Conservation (phyloP, 495 filamentous ascomycete species). For the Sordaria brevicollis region DNA sequence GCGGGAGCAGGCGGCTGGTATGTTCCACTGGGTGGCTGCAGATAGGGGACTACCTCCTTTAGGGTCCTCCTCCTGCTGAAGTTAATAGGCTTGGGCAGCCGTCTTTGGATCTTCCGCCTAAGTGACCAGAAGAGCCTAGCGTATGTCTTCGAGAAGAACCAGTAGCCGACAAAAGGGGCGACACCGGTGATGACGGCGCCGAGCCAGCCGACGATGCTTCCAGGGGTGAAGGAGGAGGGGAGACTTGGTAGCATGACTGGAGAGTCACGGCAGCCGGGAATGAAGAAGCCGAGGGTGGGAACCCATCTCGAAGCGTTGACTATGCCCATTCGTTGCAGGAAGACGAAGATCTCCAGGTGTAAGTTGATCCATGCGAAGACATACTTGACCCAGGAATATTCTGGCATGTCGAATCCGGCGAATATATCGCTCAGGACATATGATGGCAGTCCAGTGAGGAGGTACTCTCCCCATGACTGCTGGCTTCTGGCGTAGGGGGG, state of each 20-base stretch:
- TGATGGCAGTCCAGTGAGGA: constrained; percentile 23
- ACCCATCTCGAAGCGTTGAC: constrained; percentile 26
- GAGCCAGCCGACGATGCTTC: constrained; percentile 20
- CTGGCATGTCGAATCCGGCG: constrained; percentile 1
- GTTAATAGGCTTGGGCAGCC: constrained; percentile 11
- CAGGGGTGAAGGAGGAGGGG: constrained; percentile 12
- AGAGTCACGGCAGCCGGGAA: constrained; percentile 38
- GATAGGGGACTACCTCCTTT: background rate
- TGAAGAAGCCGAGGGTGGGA: constrained; percentile 34
- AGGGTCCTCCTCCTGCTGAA: background rate
- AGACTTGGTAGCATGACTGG: constrained; percentile 31
- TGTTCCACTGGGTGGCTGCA: background rate
- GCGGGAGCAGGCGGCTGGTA: background rate
- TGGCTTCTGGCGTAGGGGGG: constrained; percentile 14
- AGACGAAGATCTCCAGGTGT: constrained; percentile 36
- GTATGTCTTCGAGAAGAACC: constrained; percentile 8
- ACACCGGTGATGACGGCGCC: constrained; percentile 16
- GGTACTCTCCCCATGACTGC: constrained; percentile 18
- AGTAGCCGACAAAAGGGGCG: constrained; percentile 28
- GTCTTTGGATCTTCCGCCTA: constrained; percentile 3
- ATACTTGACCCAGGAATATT: constrained; percentile 16
- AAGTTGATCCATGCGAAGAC: constrained; percentile 26
- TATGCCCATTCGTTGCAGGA: constrained; percentile 39
- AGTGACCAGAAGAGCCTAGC: constrained; percentile 2
- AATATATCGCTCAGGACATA: constrained; percentile 16